These are phyloP conservation scores for Rosa persica DNA, from an alignment of 306 rosid species.

Conservation along the genomic window DNA sequence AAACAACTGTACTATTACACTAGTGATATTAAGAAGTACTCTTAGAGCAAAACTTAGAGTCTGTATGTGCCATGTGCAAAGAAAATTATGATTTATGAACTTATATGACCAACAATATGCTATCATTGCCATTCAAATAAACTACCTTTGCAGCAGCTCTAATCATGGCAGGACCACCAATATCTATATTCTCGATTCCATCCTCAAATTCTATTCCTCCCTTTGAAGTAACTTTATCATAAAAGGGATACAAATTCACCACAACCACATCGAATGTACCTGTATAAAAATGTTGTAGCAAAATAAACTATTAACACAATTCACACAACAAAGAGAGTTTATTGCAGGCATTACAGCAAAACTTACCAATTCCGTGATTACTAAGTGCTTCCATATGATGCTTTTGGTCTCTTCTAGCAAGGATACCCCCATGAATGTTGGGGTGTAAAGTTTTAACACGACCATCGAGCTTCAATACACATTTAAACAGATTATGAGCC, in stretches of 20 bases:
- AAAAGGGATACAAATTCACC: conserved; percentile 92
- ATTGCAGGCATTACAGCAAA: conserved; percentile 7
- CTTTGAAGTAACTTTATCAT: conserved; percentile 72
- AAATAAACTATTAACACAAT: neutral
- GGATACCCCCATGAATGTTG: conserved; percentile 85
- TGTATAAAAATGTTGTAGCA: conserved; percentile 21
- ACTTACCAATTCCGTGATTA: conserved; percentile 82
- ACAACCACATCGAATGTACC: conserved; percentile 93
- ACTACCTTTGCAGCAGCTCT: conserved; percentile 96
- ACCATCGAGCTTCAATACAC: conserved; percentile 75
- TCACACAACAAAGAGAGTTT: neutral
- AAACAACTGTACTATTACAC: neutral
- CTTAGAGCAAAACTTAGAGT: neutral
- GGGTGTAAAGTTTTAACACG: conserved; percentile 97
- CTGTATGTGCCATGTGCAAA: neutral
- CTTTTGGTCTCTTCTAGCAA: conserved; percentile 87
- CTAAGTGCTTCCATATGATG: conserved; percentile 85
- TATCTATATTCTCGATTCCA: conserved; percentile 95
- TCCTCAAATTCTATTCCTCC: conserved; percentile 75
- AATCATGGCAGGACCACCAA: conserved; percentile 96
- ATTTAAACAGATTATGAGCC: conserved; percentile 4
- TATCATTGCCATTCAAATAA: conserved; percentile 14
- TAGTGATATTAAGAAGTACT: neutral
- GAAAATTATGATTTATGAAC: neutral
- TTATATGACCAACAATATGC: conserved; percentile 9